Evolutionary conservation across 352 stramenopile genomes (phyloP).

Genomic region (Pythium phragmiticola): DNA sequence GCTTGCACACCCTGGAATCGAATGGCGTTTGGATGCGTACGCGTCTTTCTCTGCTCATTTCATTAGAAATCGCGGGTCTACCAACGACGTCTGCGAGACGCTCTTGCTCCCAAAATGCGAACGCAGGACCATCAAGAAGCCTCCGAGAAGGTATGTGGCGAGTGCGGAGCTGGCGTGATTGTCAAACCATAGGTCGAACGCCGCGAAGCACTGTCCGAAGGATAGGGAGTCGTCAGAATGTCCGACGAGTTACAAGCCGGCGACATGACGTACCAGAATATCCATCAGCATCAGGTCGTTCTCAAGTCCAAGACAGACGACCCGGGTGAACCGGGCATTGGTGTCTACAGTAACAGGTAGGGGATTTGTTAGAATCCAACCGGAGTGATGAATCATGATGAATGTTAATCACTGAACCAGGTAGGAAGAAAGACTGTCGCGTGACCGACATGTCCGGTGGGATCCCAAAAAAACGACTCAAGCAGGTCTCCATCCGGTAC

Average conservation of each 20-base stretch:
- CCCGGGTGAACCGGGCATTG: slow-evolving; percentile 44
- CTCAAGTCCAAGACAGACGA: slow-evolving; percentile 79
- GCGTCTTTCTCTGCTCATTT: slow-evolving; percentile 1
- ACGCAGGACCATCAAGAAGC: slow-evolving; percentile 35
- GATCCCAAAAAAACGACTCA: slow-evolving; percentile 66
- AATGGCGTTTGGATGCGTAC: background rate
- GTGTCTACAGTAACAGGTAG: slow-evolving; percentile 35
- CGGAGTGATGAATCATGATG: background rate
- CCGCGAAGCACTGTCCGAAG: slow-evolving; percentile 54
- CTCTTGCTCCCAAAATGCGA: slow-evolving; percentile 43
- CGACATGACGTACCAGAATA: slow-evolving; percentile 53
- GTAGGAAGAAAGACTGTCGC: slow-evolving; percentile 65
- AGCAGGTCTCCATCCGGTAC: slow-evolving; percentile 73
- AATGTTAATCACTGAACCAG: slow-evolving; percentile 33
- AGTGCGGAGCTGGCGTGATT: slow-evolving; percentile 67
- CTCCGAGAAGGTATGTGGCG: slow-evolving; percentile 59
- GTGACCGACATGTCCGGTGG: slow-evolving; percentile 69
- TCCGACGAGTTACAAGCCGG: background rate
- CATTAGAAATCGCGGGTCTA: slow-evolving; percentile 72
- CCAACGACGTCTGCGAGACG: slow-evolving; percentile 51
- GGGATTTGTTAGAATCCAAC: background rate
- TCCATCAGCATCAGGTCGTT: slow-evolving; percentile 89
- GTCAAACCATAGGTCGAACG: slow-evolving; percentile 62
- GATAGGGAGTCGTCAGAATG: background rate
- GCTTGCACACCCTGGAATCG: background rate